Evolutionary conservation across 306 rosid genomes (phyloP), one percentile per base, ranked within the genome.

Genomic region (Vigna reflexopilosa): DNA sequence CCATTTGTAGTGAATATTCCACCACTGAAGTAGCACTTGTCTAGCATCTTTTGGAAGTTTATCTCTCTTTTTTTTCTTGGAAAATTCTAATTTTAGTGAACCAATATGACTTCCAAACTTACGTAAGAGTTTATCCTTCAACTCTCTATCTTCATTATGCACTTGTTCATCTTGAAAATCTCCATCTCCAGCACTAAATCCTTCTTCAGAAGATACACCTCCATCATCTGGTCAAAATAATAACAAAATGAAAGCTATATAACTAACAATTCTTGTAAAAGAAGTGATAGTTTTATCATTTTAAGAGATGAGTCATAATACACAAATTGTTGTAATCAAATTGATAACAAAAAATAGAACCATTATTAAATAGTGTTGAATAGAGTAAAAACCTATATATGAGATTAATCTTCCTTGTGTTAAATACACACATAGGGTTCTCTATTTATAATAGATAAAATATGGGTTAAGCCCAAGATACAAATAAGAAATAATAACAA

Each of bases 21-120:
- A 95, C 99, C 99, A 95, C 30, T 91, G 93, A 61, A 95, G 86
- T 22, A 95, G 86, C 1, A 84, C 76, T 76, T 88, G 96, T 71
- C 98, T 87, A 7, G 98, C 99, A 78, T 95, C 99, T 83, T 92
- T 92, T 0, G 99, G 99, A 17, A 93, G 85, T 88, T 95, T 95
- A 76, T 96, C 99, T 70, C 91, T 95, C 83, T 93, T 89, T 81
- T 91, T 95, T 85, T 91, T 91, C 85, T 95, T 95, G 7, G 99
- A 89, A 72, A 95, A 95, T 58, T 91, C 97, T 70, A 88, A 81
- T 82, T 95, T 95, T 80, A 95, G 85, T 62, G 87, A 83, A 26
- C 98, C 79, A 82, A 95, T 92, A 55, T 89, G 97, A 75, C 92
- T 82, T 45, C 99, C 99, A 87, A 91, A 95, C 81, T 83, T 88